These are phyloP conservation scores for Kwoniella pini DNA, from an alignment of 768 basidiomycete genomes.

Conservation along the genomic window DNA sequence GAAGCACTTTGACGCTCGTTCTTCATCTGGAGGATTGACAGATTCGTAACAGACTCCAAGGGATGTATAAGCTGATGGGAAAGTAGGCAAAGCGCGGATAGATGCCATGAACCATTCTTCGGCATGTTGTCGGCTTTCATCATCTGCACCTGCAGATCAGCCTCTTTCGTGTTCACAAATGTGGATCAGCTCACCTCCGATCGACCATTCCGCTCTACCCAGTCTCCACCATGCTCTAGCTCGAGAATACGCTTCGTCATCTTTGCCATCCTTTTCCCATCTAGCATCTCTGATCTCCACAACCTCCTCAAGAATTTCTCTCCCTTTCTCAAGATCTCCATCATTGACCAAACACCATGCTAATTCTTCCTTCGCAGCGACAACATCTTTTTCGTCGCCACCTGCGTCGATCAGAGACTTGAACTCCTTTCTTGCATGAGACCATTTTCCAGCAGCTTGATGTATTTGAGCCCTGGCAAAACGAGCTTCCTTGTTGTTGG, in stretches of 20 bases:
- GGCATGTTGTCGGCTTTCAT: constrained; percentile 61
- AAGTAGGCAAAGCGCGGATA: constrained; percentile 71
- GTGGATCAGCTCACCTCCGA: constrained; percentile 60
- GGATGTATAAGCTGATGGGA: constrained; percentile 89
- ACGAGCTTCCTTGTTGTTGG: constrained; percentile 66
- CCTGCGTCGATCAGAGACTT: constrained; percentile 59
- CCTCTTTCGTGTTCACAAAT: not conserved
- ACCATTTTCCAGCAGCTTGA: constrained; percentile 67
- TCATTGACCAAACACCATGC: constrained; percentile 78
- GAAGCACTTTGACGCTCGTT: constrained; percentile 89
- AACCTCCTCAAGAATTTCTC: constrained; percentile 48
- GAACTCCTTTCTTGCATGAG: constrained; percentile 67
- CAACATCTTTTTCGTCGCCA: constrained; percentile 32
- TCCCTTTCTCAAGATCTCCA: constrained; percentile 43
- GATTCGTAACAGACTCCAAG: constrained; percentile 87
- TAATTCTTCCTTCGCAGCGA: constrained; percentile 70
- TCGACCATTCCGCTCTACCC: constrained; percentile 72
- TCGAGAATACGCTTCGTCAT: constrained; percentile 62
- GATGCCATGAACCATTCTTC: constrained; percentile 78
- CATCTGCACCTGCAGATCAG: constrained; percentile 24
- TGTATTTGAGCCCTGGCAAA: constrained; percentile 75
- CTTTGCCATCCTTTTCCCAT: constrained; percentile 54
- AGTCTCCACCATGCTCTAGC: constrained; percentile 84
- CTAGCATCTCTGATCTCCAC: constrained; percentile 38
- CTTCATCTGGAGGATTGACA: constrained; percentile 71